Percentiles rank a stretch among this genome's conserved stretches.
These are phyloP conservation scores for Penicillium goetzii DNA, from an alignment of 495 filamentous ascomycete genomes.

Conservation along the genomic window DNA sequence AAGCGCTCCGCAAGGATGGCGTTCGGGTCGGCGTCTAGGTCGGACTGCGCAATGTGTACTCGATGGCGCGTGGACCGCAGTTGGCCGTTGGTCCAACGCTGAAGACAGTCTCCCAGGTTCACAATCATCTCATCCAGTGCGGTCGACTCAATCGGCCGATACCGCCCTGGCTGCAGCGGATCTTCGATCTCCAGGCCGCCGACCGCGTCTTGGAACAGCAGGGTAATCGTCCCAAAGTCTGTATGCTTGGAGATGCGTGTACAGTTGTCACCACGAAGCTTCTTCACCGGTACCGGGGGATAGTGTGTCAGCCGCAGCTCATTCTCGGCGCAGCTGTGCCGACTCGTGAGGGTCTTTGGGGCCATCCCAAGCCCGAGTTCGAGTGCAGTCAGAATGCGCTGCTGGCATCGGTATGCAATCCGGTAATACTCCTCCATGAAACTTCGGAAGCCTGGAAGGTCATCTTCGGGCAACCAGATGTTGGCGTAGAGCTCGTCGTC, in stretches of 20 bases:
- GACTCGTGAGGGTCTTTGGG: not conserved
- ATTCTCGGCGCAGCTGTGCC: not conserved
- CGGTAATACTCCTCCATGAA: constrained; percentile 29
- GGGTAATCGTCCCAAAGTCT: constrained; percentile 44
- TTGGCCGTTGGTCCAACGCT: constrained; percentile 35
- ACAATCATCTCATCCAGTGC: constrained; percentile 42
- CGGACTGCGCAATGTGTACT: constrained; percentile 22
- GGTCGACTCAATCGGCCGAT: not conserved
- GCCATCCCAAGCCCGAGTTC: not conserved
- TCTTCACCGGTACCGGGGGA: not conserved
- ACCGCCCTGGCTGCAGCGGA: not conserved
- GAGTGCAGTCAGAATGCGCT: not conserved
- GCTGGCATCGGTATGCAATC: not conserved
- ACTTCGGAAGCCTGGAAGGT: constrained; percentile 32
- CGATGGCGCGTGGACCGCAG: constrained; percentile 51
- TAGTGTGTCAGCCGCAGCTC: constrained; percentile 21
- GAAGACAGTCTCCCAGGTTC: constrained; percentile 36
- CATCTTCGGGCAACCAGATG: constrained; percentile 27
- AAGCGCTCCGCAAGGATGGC: constrained; percentile 1
- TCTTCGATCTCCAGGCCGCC: constrained; percentile 45
- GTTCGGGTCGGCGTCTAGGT: not conserved
- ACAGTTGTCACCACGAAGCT: constrained; percentile 11
- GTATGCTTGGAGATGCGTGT: constrained; percentile 37
- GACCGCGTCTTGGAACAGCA: constrained; percentile 42
- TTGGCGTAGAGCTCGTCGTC: constrained; percentile 34